phyloP scores from a whole-genome alignment of 225 moss, liverwort and hornwort species.

The Physcomitrium patens region DNA sequence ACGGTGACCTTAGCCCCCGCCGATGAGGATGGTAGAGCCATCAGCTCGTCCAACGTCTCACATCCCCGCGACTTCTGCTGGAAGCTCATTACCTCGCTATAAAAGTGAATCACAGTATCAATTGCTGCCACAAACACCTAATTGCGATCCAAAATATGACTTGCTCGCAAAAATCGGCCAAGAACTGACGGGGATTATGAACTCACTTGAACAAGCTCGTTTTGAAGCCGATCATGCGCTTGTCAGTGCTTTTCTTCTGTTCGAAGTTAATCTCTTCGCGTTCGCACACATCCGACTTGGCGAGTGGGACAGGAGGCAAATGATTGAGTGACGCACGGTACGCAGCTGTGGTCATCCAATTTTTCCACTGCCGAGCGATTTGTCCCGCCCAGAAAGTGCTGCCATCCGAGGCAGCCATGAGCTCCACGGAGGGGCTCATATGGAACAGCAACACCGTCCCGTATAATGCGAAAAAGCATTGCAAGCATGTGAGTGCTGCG shows the following conservation, averaged over 20 bases:
- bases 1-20: constrained; percentile 71
- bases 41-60: constrained; percentile 86
- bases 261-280: constrained; percentile 71
- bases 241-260: constrained; percentile 83
- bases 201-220: constrained; percentile 55
- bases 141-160: not conserved
- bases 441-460: constrained; percentile 87
- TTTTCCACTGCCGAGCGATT: constrained; percentile 74
- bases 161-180: not conserved
- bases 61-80: constrained; percentile 73
- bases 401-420: constrained; percentile 61
- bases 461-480: constrained; percentile 91
- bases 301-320: constrained; percentile 13
- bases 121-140: not conserved
- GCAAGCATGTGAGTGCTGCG: constrained; percentile 86
- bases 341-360: constrained; percentile 44
- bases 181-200: not conserved
- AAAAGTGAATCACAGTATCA: not conserved
- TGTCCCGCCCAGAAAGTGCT: constrained; percentile 62
- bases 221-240: constrained; percentile 63
- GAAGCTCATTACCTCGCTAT: constrained; percentile 69
- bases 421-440: constrained; percentile 86
- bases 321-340: constrained; percentile 9
- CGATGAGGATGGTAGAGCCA: constrained; percentile 71
- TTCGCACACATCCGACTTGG: constrained; percentile 64